phyloP scores from a whole-genome alignment of 768 basidiomycete species.

The Trametes elegans region DNA sequence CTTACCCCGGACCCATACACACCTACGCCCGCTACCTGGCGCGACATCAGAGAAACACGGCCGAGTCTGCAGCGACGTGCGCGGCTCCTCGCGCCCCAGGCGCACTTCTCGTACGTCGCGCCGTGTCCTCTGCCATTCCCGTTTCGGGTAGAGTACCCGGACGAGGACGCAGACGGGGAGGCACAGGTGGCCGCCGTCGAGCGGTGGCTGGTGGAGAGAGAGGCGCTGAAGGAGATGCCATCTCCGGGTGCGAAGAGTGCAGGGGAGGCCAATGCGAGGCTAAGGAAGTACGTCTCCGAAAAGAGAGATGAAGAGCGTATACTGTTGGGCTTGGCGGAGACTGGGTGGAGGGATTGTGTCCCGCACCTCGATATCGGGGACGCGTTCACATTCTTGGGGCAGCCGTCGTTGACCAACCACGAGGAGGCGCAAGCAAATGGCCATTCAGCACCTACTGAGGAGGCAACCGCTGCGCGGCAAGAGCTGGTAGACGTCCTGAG shows the following conservation, averaged over 20 bases:
- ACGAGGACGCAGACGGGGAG: conserved; percentile 41
- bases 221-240: conserved; percentile 46
- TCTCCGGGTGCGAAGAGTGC: conserved; percentile 12
- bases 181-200: conserved; percentile 64
- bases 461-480: conserved; percentile 49
- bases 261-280: conserved; percentile 27
- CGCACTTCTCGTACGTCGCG: conserved; percentile 79
- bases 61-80: conserved; percentile 74
- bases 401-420: conserved; percentile 45
- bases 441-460: conserved; percentile 12
- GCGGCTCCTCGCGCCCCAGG: conserved; percentile 51
- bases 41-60: conserved; percentile 43
- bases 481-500: conserved; percentile 81
- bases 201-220: conserved; percentile 67
- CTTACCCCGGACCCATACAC: conserved; percentile 61
- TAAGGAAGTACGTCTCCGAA: conserved; percentile 45
- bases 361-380: conserved; percentile 89
- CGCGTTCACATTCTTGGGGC: conserved; percentile 64
- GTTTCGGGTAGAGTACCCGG: conserved; percentile 56
- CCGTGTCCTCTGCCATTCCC: conserved; percentile 86
- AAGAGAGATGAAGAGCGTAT: conserved; percentile 50
- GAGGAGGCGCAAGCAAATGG: too few relatives aligned
- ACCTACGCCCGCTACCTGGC: conserved; percentile 51
- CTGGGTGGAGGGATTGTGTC: conserved; percentile 69
- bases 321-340: conserved; percentile 72